phyloP scores from a whole-genome alignment of 1,139 yeast species.

The Pichia sp. region DNA sequence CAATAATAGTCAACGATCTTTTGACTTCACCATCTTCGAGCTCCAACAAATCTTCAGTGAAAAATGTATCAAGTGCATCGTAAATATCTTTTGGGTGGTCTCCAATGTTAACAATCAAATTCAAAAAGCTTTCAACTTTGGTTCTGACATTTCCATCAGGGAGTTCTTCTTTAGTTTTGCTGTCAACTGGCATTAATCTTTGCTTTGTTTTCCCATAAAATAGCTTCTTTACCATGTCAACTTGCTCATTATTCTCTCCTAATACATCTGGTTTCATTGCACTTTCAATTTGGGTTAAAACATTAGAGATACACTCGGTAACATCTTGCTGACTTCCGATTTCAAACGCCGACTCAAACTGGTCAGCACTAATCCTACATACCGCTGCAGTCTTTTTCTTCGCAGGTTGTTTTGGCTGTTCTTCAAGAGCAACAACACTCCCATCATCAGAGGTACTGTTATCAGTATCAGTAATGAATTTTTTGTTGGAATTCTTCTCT shows the following conservation, averaged over 20 bases:
- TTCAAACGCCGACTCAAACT: slow-evolving; percentile 41
- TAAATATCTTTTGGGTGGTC: slow-evolving; percentile 86
- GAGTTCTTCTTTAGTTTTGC: slow-evolving; percentile 31
- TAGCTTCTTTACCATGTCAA: slow-evolving; percentile 69
- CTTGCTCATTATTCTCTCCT: slow-evolving; percentile 76
- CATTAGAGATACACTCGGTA: slow-evolving; percentile 94
- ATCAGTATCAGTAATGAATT: slow-evolving; percentile 1
- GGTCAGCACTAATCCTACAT: slow-evolving; percentile 21
- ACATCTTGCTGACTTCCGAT: slow-evolving; percentile 95
- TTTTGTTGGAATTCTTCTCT: not conserved
- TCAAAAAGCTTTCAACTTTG: slow-evolving; percentile 73
- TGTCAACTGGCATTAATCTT: slow-evolving; percentile 42
- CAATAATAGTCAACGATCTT: slow-evolving; percentile 65
- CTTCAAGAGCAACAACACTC: not conserved
- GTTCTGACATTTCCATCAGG: slow-evolving; percentile 39
- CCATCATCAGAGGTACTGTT: slow-evolving; percentile 7
- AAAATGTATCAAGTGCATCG: slow-evolving; percentile 83
- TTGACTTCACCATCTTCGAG: slow-evolving; percentile 73
- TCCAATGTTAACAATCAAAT: slow-evolving; percentile 77
- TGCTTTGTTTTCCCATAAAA: slow-evolving; percentile 76
- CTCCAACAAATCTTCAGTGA: slow-evolving; percentile 67
- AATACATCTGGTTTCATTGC: slow-evolving; percentile 66
- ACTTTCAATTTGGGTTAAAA: slow-evolving; percentile 88
- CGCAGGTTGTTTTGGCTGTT: not conserved
- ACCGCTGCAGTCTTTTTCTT: slow-evolving; percentile 15